Evolutionary conservation across 2,329 filamentous ascomycete species (phyloP).

Genomic region (Phialophora macrospora): DNA sequence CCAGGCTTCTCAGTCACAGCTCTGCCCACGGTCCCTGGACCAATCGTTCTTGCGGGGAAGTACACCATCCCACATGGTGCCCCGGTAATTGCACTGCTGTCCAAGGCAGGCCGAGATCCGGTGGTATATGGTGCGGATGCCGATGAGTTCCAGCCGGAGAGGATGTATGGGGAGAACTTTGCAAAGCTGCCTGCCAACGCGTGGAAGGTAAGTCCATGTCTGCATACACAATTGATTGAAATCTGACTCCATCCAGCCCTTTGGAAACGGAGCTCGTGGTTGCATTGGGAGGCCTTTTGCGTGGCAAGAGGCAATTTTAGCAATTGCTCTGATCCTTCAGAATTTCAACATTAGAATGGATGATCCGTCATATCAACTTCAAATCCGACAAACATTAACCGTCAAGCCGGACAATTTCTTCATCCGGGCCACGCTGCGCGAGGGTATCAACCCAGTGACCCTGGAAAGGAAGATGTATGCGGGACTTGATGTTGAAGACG

Average conservation of each 20-base stretch:
- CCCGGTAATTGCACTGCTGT: constrained; percentile 56
- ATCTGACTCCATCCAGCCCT: constrained; percentile 55
- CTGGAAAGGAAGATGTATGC: constrained; percentile 48
- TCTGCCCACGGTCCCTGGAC: constrained; percentile 32
- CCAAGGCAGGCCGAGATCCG: constrained; percentile 65
- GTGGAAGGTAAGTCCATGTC: constrained; percentile 57
- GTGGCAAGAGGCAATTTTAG: constrained; percentile 72
- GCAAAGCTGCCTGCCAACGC: constrained; percentile 65
- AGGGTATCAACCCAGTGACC: constrained; percentile 52
- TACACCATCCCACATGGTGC: constrained; percentile 63
- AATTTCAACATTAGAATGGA: constrained; percentile 71
- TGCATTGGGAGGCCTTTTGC: constrained; percentile 77
- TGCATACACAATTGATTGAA: not conserved
- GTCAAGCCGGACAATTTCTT: constrained; percentile 61
- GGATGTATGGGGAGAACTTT: constrained; percentile 73
- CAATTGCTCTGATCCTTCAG: constrained; percentile 68
- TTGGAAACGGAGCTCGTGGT: constrained; percentile 71
- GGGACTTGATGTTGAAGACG: constrained; percentile 26
- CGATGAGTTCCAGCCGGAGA: constrained; percentile 69
- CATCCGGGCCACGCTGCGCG: constrained; percentile 63
- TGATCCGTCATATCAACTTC: constrained; percentile 57
- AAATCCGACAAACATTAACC: constrained; percentile 48
- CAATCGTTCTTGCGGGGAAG: constrained; percentile 53
- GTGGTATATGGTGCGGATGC: constrained; percentile 69
- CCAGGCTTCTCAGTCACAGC: constrained; percentile 62